Evolutionary conservation across 352 stramenopile genomes (phyloP).

Genomic region (Globisporangium middletonii): DNA sequence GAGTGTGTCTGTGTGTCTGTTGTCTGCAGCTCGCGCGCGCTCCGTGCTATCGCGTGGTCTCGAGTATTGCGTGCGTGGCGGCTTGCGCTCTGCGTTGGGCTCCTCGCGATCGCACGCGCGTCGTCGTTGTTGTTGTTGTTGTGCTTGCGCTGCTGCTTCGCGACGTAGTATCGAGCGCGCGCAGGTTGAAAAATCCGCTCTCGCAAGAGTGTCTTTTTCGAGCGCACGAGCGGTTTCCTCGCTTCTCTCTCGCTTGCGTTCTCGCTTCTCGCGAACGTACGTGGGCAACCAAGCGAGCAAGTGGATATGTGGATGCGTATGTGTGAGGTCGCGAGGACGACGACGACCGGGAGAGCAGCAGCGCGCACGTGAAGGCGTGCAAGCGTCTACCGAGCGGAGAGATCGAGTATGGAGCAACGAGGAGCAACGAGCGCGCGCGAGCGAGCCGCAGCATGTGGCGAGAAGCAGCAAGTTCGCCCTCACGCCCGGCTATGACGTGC

Average conservation of each 20-base stretch:
- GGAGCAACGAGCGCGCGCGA: neutral
- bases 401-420: neutral
- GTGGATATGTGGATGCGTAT: too few species aligned
- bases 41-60: too few species aligned
- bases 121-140: too few species aligned
- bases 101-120: too few species aligned
- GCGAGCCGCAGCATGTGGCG: neutral
- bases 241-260: too few species aligned
- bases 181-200: neutral
- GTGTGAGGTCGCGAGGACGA: neutral
- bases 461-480: neutral
- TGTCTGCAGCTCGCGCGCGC: neutral
- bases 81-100: neutral
- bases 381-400: neutral
- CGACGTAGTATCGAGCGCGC: too few species aligned
- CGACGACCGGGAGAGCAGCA: too few species aligned
- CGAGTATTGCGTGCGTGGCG: too few species aligned
- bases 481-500: conserved; percentile 1
- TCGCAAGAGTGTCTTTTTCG: neutral
- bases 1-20: neutral
- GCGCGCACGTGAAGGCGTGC: too few species aligned
- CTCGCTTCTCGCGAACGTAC: too few species aligned
- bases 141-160: neutral
- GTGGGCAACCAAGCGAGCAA: too few species aligned
- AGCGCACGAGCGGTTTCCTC: neutral